A percentile compares a stretch with the other conserved stretches of the same genome.
phyloP scores from a whole-genome alignment of 768 basidiomycete species.

The Lactifluus hygrophoroides region DNA sequence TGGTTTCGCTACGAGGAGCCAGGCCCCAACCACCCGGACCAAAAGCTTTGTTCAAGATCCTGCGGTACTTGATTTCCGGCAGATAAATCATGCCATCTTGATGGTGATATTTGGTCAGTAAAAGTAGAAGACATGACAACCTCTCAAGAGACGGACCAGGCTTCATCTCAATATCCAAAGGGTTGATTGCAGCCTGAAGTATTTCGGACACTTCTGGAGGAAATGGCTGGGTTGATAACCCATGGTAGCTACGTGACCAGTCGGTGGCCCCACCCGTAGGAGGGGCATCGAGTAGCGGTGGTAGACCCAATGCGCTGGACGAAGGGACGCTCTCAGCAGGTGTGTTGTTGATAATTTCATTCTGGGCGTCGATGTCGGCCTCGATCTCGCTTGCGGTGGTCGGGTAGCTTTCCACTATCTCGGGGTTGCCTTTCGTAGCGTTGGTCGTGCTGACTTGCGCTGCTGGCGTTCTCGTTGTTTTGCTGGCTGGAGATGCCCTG shows the following conservation, averaged over 20 bases:
- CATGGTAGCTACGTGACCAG: conserved; percentile 86
- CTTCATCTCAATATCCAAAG: conserved; percentile 84
- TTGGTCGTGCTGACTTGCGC: conserved; percentile 28
- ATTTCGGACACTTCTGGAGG: conserved; percentile 62
- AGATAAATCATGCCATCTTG: conserved; percentile 90
- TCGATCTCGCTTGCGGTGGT: conserved; percentile 22
- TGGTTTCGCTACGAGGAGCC: conserved; percentile 87
- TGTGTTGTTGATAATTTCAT: conserved; percentile 13
- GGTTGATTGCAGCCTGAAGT: conserved; percentile 65
- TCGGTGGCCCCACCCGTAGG: conserved; percentile 39
- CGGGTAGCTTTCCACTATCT: conserved; percentile 22
- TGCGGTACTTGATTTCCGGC: conserved; percentile 94
- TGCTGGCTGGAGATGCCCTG: conserved; percentile 12
- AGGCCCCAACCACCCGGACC: conserved; percentile 97
- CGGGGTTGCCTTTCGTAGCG: conserved; percentile 21
- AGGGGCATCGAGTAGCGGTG: conserved; percentile 17
- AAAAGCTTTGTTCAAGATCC: conserved; percentile 86
- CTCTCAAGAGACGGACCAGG: conserved; percentile 54
- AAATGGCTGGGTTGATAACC: conserved; percentile 72
- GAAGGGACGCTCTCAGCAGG: conserved; percentile 20
- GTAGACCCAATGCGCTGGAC: conserved; percentile 19
- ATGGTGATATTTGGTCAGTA: not conserved
- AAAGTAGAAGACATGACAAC: not conserved
- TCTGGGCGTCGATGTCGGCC: conserved; percentile 12
- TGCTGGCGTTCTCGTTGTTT: conserved; percentile 16